Base-by-base conservation (phyloP, 2,329 filamentous ascomycete species). In the Allantophomopsis lycopodina region DNA sequence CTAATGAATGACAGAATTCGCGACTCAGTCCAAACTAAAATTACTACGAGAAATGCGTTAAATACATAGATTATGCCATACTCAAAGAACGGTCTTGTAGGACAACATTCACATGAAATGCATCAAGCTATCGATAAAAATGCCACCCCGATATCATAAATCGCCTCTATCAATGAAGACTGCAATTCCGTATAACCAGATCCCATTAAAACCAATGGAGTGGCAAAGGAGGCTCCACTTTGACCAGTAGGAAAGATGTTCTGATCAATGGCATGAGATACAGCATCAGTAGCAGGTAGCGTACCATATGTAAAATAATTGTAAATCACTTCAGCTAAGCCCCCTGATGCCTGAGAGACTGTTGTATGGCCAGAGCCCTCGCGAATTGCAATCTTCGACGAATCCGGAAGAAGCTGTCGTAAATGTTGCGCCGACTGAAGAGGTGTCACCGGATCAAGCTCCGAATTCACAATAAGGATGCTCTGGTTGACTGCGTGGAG, bases 331-430 rank as follows among this genome's bases (percentile, higher is more conserved):
- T 40, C 18, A 6, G 38, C 38, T 12, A 38, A 14, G 7, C 37
- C 37, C 5, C 32, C 28, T 13, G 23, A 32, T 12, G n/a, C 31
- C 12, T 31, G 38, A 7, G 38, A 35, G 16, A 35, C n/a, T 31
- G 42, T 32, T 28, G 44, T 47, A 32, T 47, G 45, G 10, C 45
- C 45, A 11, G 37, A 28, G 11, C 45, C 45, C 6, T 39, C 40
- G 11, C 45, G 34, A 5, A 41, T 31, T 4, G 42, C 45, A 31
- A 47, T 38, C 8, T 18, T 36, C 2, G 42, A 44, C n/a, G 45
- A 47, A 8, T 32, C 37, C 1, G 44, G 42, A 18, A 46, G 42
- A 15, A 47, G 16, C 2, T 16, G 23, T 13, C 45, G 37, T 2
- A 47, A 40, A 12, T 39, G 35, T 31, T 39, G 35, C 3, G 45